phyloP scores from a whole-genome alignment of 2,329 filamentous ascomycete species.

The Fusarium austroafricanum region DNA sequence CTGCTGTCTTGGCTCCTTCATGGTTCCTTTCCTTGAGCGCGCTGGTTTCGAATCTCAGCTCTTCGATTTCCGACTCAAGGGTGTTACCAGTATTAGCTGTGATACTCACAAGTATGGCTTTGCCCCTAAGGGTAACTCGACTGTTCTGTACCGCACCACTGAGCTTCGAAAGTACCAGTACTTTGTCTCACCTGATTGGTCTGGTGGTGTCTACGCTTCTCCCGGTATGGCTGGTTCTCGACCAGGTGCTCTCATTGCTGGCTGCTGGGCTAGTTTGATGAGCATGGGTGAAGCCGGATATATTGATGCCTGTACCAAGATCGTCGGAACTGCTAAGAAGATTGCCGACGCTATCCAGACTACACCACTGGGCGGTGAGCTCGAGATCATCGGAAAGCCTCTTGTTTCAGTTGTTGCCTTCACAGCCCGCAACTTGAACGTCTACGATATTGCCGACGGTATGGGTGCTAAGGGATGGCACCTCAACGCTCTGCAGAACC shows the following conservation, averaged over 20 bases:
- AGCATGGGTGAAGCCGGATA: slow-evolving; percentile 88
- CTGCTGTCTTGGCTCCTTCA: slow-evolving; percentile 96
- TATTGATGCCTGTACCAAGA: slow-evolving; percentile 84
- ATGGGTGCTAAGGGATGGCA: slow-evolving; percentile 93
- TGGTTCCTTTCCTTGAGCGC: slow-evolving; percentile 89
- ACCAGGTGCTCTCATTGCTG: slow-evolving; percentile 93
- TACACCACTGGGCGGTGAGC: slow-evolving; percentile 77
- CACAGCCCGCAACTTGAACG: slow-evolving; percentile 82
- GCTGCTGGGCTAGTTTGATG: slow-evolving; percentile 95
- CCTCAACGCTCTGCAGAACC: slow-evolving; percentile 91
- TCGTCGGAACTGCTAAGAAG: slow-evolving; percentile 87
- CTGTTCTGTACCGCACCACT: slow-evolving; percentile 86
- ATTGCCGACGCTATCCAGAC: slow-evolving; percentile 80
- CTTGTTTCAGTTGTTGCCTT: slow-evolving; percentile 94
- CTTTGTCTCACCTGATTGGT: slow-evolving; percentile 95
- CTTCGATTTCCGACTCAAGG: slow-evolving; percentile 94
- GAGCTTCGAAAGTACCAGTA: slow-evolving; percentile 90
- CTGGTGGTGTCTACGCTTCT: slow-evolving; percentile 94
- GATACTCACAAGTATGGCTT: slow-evolving; percentile 99
- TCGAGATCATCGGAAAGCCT: slow-evolving; percentile 85
- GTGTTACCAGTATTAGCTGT: slow-evolving; percentile 94
- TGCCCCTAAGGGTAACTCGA: slow-evolving; percentile 96
- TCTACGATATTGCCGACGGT: slow-evolving; percentile 93
- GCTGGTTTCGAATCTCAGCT: slow-evolving; percentile 90
- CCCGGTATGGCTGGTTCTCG: slow-evolving; percentile 92